Evolutionary conservation across 345 rosid genomes (phyloP).

Genomic region (Fremontodendron californicum): DNA sequence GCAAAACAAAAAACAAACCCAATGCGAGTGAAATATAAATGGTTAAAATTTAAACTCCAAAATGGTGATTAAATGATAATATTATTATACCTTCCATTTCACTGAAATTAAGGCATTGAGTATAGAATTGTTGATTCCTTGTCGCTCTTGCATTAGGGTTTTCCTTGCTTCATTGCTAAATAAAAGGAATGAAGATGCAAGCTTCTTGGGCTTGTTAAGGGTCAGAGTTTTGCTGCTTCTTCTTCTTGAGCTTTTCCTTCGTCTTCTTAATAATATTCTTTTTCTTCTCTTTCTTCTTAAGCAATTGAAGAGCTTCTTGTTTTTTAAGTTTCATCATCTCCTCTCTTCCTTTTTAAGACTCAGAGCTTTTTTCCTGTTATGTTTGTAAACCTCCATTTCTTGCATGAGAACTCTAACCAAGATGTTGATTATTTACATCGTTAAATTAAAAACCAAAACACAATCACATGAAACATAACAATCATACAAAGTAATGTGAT

Average conservation of each 20-base stretch:
- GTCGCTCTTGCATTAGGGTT: constrained; percentile 49
- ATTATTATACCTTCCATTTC: constrained; percentile 60
- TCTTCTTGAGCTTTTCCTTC: constrained; percentile 59
- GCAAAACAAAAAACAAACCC: not conserved
- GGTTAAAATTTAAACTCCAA: not conserved
- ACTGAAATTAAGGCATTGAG: constrained; percentile 63
- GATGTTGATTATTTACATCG: no score
- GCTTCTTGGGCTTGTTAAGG: constrained; percentile 92
- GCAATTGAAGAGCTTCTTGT: no score
- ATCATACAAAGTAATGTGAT: no score
- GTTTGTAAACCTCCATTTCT: no score
- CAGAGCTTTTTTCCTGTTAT: no score
- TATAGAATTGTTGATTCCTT: constrained; percentile 58
- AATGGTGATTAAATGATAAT: not conserved
- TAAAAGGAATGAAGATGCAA: constrained; percentile 78
- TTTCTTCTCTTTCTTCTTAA: no score
- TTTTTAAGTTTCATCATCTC: no score
- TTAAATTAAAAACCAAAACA: no score
- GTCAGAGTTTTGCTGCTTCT: constrained; percentile 58
- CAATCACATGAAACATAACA: no score
- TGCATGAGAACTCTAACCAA: no score
- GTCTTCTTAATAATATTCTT: constrained; percentile 82
- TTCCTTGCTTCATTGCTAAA: constrained; percentile 75
- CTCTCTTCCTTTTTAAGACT: no score
- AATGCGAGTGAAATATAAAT: not conserved